Evolutionary conservation across 345 rosid genomes (phyloP).

Genomic region (Lagerstroemia speciosa): DNA sequence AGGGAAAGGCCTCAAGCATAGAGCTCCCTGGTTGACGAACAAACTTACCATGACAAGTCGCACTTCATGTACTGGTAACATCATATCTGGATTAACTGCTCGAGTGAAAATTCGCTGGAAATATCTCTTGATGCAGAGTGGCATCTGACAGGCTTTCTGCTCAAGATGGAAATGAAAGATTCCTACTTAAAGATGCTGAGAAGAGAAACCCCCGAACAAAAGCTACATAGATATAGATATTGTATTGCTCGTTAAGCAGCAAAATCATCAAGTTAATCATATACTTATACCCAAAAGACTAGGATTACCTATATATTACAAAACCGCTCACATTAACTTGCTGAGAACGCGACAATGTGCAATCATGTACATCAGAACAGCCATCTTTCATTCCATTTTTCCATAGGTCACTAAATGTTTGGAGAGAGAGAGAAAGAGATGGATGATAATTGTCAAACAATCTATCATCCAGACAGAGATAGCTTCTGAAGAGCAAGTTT

Average conservation of each 20-base stretch:
- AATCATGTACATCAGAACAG: background rate
- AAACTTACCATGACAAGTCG: slow-evolving; percentile 55
- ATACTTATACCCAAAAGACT: background rate
- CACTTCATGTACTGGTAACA: slow-evolving; percentile 39
- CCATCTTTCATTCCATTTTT: background rate
- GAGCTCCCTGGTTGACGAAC: background rate
- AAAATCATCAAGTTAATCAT: background rate
- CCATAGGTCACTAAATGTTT: background rate
- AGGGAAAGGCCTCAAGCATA: background rate
- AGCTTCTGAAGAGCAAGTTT: background rate
- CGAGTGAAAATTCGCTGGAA: slow-evolving; percentile 25
- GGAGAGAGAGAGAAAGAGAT: background rate
- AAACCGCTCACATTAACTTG: background rate
- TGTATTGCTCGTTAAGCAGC: background rate
- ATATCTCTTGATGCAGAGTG: slow-evolving; percentile 58
- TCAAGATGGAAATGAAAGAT: slow-evolving; percentile 10
- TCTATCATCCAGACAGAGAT: background rate
- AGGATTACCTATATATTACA: background rate
- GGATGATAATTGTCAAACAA: background rate
- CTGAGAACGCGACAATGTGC: background rate
- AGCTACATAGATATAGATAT: background rate
- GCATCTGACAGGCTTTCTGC: slow-evolving; percentile 61
- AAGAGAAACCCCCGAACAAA: background rate
- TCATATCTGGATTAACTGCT: slow-evolving; percentile 69
- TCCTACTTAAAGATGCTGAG: background rate